Evolutionary conservation across 2,329 filamentous ascomycete species (phyloP), one percentile per base, ranked within the genome.

Genomic region (Cladosporium austrohemisphaericum): DNA sequence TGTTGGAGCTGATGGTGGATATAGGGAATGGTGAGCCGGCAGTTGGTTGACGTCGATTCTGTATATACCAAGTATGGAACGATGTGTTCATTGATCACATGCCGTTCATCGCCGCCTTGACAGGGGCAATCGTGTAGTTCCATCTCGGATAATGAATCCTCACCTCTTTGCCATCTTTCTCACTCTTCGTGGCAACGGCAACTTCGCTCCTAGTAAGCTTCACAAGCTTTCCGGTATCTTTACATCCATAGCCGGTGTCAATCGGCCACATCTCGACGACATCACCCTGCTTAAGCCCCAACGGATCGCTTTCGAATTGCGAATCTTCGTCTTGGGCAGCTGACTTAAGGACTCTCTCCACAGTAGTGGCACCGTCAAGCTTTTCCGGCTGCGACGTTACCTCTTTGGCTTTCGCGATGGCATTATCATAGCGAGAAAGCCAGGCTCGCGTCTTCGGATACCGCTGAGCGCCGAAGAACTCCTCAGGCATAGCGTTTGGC

Each of bases 21-120:
- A 86, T 40, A 70, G 83, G 41, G 84, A 87, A 62, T 87, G 84
- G 84, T 87, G 49, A 14, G 10, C n/a, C 10, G 26, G n/a, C n/a
- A n/a, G n/a, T n/a, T n/a, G n/a, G n/a, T n/a, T n/a, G n/a, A 32
- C 29, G n/a, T n/a, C n/a, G n/a, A n/a, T n/a, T n/a, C n/a, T n/a
- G n/a, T n/a, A n/a, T n/a, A n/a, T n/a, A n/a, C n/a, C n/a, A n/a
- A n/a, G n/a, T n/a, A n/a, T n/a, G n/a, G n/a, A n/a, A n/a, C n/a
- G n/a, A n/a, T n/a, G n/a, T n/a, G n/a, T n/a, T n/a, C n/a, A n/a
- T n/a, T n/a, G n/a, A n/a, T n/a, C n/a, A n/a, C n/a, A n/a, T n/a
- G n/a, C n/a, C n/a, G n/a, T n/a, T n/a, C n/a, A n/a, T n/a, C n/a
- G n/a, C n/a, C n/a, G n/a, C n/a, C n/a, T n/a, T n/a, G n/a, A n/a